phyloP scores from a whole-genome alignment of 345 rosid genomes.

The Tarenaya hassleriana region DNA sequence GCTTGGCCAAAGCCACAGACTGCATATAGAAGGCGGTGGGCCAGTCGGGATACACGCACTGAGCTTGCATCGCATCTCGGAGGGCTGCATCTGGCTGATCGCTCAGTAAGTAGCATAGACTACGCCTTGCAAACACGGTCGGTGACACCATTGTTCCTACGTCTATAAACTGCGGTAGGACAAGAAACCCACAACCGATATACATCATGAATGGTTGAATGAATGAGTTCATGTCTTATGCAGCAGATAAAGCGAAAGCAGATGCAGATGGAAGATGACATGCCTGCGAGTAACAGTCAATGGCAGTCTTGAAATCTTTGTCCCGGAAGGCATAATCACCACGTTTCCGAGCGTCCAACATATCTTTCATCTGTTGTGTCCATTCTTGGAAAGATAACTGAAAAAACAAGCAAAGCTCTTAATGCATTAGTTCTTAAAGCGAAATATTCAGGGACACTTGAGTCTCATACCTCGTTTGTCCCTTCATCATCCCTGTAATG shows the following conservation, averaged over 20 bases:
- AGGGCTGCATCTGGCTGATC: slow-evolving; percentile 90
- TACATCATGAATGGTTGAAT: not conserved
- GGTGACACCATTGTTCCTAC: slow-evolving; percentile 88
- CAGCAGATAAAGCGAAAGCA: not conserved
- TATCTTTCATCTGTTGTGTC: slow-evolving; percentile 97
- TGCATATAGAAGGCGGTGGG: slow-evolving; percentile 96
- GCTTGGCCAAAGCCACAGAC: slow-evolving; percentile 90
- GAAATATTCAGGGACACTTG: not conserved
- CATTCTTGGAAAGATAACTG: slow-evolving; percentile 97
- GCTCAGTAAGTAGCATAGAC: slow-evolving; percentile 77
- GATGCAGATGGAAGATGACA: not conserved
- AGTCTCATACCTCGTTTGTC: slow-evolving; percentile 59
- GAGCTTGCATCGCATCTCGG: slow-evolving; percentile 97
- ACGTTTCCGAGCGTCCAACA: slow-evolving; percentile 86
- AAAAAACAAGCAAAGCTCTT: not conserved
- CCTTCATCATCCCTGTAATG: slow-evolving; percentile 98
- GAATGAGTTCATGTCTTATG: not conserved
- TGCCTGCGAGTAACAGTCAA: slow-evolving; percentile 93
- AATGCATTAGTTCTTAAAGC: not conserved
- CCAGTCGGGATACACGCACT: slow-evolving; percentile 79
- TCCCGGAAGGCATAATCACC: slow-evolving; percentile 94
- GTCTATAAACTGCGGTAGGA: slow-evolving; percentile 59
- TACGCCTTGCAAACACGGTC: slow-evolving; percentile 84
- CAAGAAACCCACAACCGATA: not conserved
- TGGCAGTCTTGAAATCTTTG: slow-evolving; percentile 90